phyloP scores from a whole-genome alignment of 306 rosid genomes.

The Inga laurina region DNA sequence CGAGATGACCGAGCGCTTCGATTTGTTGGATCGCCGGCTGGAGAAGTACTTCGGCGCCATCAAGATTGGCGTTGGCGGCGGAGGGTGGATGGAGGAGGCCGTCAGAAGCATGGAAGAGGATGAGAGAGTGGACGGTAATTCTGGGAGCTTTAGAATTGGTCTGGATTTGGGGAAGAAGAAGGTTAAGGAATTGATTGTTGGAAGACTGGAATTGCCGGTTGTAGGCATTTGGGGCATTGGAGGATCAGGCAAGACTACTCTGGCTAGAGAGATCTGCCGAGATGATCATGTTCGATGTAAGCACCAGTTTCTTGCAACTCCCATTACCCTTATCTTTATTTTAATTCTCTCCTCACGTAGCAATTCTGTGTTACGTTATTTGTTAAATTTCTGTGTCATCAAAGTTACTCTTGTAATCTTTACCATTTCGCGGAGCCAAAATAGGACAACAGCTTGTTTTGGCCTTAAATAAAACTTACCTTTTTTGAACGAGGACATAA shows the following conservation, averaged over 20 bases:
- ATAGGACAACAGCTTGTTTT: background rate
- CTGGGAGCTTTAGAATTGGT: conserved; percentile 50
- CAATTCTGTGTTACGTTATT: background rate
- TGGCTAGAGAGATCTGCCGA: conserved; percentile 69
- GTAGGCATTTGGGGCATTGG: conserved; percentile 84
- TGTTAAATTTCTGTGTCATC: background rate
- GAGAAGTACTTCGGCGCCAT: conserved; percentile 63
- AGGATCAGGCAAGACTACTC: conserved; percentile 94
- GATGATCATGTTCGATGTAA: conserved; percentile 76
- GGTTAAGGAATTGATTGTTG: conserved; percentile 61
- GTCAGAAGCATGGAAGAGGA: conserved; percentile 58
- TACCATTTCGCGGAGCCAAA: background rate
- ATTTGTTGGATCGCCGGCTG: conserved; percentile 47
- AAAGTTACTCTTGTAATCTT: background rate
- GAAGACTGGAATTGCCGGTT: conserved; percentile 45
- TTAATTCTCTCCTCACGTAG: background rate
- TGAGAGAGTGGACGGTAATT: conserved; percentile 44
- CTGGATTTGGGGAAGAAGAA: conserved; percentile 65
- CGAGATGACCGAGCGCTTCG: conserved; percentile 61
- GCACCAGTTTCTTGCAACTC: conserved; percentile 25
- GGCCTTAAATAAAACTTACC: background rate
- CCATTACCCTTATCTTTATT: background rate
- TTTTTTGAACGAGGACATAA: background rate
- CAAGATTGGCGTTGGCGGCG: conserved; percentile 63
- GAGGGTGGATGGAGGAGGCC: conserved; percentile 73